phyloP scores from a whole-genome alignment of 306 rosid species.

The Alnus rubra region DNA sequence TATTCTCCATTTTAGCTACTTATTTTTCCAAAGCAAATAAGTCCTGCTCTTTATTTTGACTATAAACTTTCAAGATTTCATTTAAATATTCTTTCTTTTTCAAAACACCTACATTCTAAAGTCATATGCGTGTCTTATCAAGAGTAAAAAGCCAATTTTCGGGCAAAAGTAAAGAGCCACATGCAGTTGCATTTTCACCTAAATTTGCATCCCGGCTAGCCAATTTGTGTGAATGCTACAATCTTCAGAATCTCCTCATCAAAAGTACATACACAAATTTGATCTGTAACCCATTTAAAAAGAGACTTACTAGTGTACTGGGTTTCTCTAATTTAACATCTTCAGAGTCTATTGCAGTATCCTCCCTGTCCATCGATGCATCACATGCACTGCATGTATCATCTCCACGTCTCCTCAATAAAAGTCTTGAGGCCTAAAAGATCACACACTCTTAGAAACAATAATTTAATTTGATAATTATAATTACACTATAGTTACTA shows the following conservation, averaged over 20 bases:
- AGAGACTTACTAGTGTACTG: conserved; percentile 35
- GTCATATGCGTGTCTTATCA: too few relatives aligned
- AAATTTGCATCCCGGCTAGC: too few relatives aligned
- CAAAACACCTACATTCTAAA: too few relatives aligned
- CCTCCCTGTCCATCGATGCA: conserved; percentile 21
- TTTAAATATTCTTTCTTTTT: too few relatives aligned
- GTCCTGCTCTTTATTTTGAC: too few relatives aligned
- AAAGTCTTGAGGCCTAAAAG: conserved; percentile 49
- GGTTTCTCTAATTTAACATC: conserved; percentile 36
- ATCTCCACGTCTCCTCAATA: conserved; percentile 32
- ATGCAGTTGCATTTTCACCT: too few relatives aligned
- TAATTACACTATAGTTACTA: not conserved
- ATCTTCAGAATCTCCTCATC: conserved; percentile 4
- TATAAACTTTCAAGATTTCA: too few relatives aligned
- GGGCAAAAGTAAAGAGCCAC: too few relatives aligned
- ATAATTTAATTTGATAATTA: conserved; percentile 13
- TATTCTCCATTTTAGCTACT: too few relatives aligned
- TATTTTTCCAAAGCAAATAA: too few relatives aligned
- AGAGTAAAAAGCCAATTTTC: too few relatives aligned
- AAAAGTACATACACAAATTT: conserved; percentile 10
- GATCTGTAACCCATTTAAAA: conserved; percentile 9
- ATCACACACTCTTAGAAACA: conserved; percentile 1
- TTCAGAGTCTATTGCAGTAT: conserved; percentile 31
- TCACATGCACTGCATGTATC: conserved; percentile 21
- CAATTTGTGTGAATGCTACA: not conserved